These are phyloP conservation scores for Annulohypoxylon moriforme DNA, from an alignment of 495 filamentous ascomycete genomes.

Conservation along the genomic window DNA sequence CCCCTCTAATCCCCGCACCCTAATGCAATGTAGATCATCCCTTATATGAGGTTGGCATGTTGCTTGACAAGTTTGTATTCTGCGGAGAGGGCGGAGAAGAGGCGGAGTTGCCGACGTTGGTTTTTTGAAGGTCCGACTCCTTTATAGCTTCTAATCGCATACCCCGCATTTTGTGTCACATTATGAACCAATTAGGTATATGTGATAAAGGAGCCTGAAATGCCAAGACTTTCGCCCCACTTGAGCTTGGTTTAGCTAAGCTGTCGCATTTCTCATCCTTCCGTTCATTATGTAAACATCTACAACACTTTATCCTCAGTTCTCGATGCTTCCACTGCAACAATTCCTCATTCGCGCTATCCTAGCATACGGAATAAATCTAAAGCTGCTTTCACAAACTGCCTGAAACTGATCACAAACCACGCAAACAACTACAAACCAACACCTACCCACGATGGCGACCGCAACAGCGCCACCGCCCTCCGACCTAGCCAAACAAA, in stretches of 20 bases:
- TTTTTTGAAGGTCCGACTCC: background rate
- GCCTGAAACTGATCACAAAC: background rate
- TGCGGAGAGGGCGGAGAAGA: background rate
- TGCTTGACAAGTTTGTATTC: background rate
- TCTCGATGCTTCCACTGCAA: background rate
- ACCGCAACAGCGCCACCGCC: conserved; percentile 35
- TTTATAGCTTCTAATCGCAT: conserved; percentile 19
- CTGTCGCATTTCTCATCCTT: conserved; percentile 8
- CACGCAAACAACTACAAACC: background rate
- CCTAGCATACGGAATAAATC: background rate
- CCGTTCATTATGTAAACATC: background rate
- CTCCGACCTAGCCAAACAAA: conserved; percentile 54
- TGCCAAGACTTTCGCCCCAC: conserved; percentile 18
- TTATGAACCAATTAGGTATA: conserved; percentile 7
- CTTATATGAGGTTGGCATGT: background rate
- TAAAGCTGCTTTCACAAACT: background rate
- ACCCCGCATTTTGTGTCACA: conserved; percentile 9
- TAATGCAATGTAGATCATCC: conserved; percentile 37
- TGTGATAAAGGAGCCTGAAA: background rate
- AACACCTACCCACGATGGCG: conserved; percentile 16
- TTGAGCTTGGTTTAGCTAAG: conserved; percentile 16
- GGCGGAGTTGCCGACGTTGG: conserved; percentile 3
- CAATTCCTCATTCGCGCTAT: background rate
- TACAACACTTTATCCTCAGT: background rate
- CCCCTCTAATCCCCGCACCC: conserved; percentile 32